Evolutionary conservation across 352 stramenopile genomes (phyloP), one percentile per base, ranked within the genome.

Genomic region (Pythium chondricola): DNA sequence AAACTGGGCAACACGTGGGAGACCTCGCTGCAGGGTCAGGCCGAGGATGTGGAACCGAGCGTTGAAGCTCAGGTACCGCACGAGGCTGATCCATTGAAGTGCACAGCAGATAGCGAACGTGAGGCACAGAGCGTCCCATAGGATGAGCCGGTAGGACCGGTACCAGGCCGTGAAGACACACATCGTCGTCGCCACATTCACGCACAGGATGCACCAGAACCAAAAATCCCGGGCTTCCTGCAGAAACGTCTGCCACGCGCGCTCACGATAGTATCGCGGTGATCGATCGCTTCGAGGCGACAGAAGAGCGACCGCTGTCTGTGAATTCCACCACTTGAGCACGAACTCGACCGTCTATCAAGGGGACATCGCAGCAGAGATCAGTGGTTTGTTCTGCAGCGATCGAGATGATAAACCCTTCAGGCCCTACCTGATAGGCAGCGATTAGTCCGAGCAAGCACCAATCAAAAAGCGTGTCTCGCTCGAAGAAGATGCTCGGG

Each of bases 1-100:
- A 53, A 93, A 93, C 53, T 88, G 72, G 2, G 74, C 51, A 17
- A 93, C 80, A 9, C 77, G 72, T 5, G 84, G 84, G 13, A 93
- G 55, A 0, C 77, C 79, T 6, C 76, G 68, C 24, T 58, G 63
- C 36, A 95, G 59, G 8, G 84, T 95, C 4, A 89, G 63, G 0
- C 81, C 79, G 10, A 95, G 54, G 44, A 86, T 90, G 44, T 88
- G 77, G 59, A 88, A 90, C 7, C 69, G 57, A 26, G 69, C 52
- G 49, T 90, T 85, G 22, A 83, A 63, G 16, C 79, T 65, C 20
- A 93, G 56, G 39, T 88, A 93, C 2, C 74, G 71, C 37, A 93
- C 71, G n/a, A 88, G 63, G 21, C 67, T 81, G 16, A 82, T 43
- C 82, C 84, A 95, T 6, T 92, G 72, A 17, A 88, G 48, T 25